Conservation (phyloP, 2,329 filamentous ascomycete genomes). For the Xylariaceae sp. region DNA sequence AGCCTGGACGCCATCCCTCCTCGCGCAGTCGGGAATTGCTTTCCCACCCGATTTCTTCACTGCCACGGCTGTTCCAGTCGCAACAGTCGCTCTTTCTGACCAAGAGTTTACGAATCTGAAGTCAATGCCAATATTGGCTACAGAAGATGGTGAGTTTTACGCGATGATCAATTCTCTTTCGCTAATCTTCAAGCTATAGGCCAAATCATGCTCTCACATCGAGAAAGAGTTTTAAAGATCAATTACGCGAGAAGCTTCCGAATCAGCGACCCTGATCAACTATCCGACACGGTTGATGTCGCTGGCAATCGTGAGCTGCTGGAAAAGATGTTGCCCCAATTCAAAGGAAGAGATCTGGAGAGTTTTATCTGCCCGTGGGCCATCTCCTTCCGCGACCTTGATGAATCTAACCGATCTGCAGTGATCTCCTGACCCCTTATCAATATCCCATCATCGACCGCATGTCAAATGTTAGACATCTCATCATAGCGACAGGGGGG, state of each 20-base stretch:
- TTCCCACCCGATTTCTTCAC: not conserved
- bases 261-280: not conserved
- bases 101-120: not conserved
- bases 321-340: not conserved
- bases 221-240: not conserved
- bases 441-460: not conserved
- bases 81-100: not conserved
- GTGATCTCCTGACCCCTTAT: not conserved
- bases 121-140: not conserved
- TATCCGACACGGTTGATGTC: not conserved
- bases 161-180: not conserved
- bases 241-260: not conserved
- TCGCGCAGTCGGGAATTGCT: not conserved
- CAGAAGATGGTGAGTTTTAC: not conserved
- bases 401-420: not conserved
- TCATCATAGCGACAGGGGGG: not conserved
- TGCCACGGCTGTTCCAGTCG: not conserved
- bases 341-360: not conserved
- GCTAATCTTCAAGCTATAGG: not conserved
- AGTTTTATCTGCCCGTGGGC: not conserved
- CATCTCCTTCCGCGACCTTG: not conserved
- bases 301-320: not conserved
- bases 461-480: not conserved
- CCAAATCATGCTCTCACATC: not conserved
- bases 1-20: not conserved